phyloP scores from a whole-genome alignment of 2,329 filamentous ascomycete species.

The Claviceps sp. region DNA sequence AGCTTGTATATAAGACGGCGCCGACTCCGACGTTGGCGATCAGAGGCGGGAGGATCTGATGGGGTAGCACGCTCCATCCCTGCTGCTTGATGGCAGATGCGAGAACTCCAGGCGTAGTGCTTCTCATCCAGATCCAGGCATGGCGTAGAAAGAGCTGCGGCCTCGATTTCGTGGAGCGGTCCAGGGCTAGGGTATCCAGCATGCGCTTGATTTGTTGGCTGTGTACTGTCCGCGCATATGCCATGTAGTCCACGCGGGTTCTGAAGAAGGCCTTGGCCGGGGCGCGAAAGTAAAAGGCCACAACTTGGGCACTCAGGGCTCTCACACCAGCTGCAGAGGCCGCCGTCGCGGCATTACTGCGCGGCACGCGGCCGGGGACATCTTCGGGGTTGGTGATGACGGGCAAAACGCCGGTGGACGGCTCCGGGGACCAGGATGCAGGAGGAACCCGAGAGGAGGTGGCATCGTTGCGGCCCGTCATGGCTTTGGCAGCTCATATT shows the following conservation, averaged over 20 bases:
- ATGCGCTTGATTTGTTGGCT: slow-evolving; percentile 29
- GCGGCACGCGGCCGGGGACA: slow-evolving; percentile 32
- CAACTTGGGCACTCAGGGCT: slow-evolving; percentile 67
- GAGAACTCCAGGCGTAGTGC: slow-evolving; percentile 57
- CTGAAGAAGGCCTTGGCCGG: slow-evolving; percentile 89
- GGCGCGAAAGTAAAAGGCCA: slow-evolving; percentile 84
- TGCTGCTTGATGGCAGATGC: slow-evolving; percentile 53
- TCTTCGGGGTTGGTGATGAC: slow-evolving; percentile 23
- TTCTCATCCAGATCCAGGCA: slow-evolving; percentile 38
- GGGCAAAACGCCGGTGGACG: slow-evolving; percentile 28
- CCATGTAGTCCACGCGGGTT: slow-evolving; percentile 72
- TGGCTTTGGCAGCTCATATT: slow-evolving; percentile 21
- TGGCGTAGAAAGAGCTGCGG: slow-evolving; percentile 22
- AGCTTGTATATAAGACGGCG: slow-evolving; percentile 62
- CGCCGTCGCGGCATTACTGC: slow-evolving; percentile 48
- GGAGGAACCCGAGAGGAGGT: slow-evolving; percentile 14
- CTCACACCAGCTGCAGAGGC: slow-evolving; percentile 78
- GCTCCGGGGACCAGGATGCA: slow-evolving; percentile 7
- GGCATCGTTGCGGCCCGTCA: slow-evolving; percentile 21
- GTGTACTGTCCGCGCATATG: slow-evolving; percentile 41
- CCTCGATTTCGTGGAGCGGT: slow-evolving; percentile 18
- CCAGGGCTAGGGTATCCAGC: slow-evolving; percentile 21
- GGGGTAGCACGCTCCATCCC: slow-evolving; percentile 61
- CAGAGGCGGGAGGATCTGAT: slow-evolving; percentile 64
- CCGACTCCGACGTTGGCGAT: slow-evolving; percentile 63